Percentiles rank a stretch among this genome's conserved stretches.
phyloP scores from a whole-genome alignment of 805 yeast species.

The Zygotorulaspora florentina region DNA sequence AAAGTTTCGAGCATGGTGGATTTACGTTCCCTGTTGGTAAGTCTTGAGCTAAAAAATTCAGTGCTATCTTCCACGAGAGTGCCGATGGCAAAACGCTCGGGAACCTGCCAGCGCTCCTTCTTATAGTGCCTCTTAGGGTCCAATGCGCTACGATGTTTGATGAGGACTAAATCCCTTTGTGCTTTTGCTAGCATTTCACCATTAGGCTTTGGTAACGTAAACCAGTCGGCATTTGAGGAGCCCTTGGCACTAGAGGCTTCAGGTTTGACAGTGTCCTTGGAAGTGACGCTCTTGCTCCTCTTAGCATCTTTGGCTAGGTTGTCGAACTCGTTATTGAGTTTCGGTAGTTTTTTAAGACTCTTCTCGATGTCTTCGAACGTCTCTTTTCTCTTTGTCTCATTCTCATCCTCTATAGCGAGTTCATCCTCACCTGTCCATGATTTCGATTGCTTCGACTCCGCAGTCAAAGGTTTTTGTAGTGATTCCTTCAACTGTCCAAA shows the following conservation, averaged over 20 bases:
- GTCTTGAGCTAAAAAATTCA: constrained; percentile 60
- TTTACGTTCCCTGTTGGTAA: constrained; percentile 70
- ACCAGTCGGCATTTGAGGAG: constrained; percentile 58
- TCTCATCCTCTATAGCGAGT: background rate
- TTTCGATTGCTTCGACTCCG: background rate
- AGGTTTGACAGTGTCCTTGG: background rate
- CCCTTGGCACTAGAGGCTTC: background rate
- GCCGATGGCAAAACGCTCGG: constrained; percentile 83
- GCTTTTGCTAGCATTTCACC: constrained; percentile 53
- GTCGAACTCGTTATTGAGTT: constrained; percentile 31
- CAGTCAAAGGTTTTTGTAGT: constrained; percentile 3
- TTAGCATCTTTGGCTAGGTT: constrained; percentile 14
- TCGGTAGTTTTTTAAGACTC: constrained; percentile 28
- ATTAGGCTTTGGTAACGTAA: constrained; percentile 70
- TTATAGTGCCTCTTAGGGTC: constrained; percentile 96
- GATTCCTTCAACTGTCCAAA: constrained; percentile 16
- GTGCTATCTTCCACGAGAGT: constrained; percentile 78
- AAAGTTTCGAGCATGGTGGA: constrained; percentile 77
- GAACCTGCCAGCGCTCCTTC: constrained; percentile 72
- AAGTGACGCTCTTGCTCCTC: constrained; percentile 3
- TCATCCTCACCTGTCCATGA: background rate
- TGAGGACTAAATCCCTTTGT: constrained; percentile 70
- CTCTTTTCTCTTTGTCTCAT: constrained; percentile 15
- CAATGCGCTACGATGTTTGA: constrained; percentile 83
- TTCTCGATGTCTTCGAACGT: constrained; percentile 29